Evolutionary conservation across 345 rosid species (phyloP).

Genomic region (Chamaenerion angustifolium): DNA sequence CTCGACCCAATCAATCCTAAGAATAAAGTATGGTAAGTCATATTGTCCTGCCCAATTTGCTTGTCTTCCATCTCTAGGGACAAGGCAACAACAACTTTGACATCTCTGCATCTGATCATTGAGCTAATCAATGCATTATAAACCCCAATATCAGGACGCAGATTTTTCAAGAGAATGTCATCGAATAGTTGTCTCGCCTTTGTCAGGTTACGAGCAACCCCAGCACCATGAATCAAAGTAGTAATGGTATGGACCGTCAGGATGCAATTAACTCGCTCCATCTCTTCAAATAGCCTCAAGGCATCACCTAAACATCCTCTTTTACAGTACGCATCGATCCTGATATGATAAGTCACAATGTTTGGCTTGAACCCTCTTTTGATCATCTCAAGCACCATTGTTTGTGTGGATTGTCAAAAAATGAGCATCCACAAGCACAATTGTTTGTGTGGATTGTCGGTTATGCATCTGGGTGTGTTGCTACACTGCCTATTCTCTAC

Average conservation of each 20-base stretch:
- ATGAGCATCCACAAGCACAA: slow-evolving; percentile 71
- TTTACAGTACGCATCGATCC: too few relatives aligned
- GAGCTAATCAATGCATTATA: slow-evolving; percentile 70
- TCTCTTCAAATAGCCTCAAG: too few relatives aligned
- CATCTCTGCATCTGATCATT: slow-evolving; percentile 31
- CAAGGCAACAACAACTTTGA: slow-evolving; percentile 36
- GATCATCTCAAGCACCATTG: too few relatives aligned
- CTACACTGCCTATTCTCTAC: slow-evolving; percentile 75
- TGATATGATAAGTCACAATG: too few relatives aligned
- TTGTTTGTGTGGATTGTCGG: slow-evolving; percentile 80
- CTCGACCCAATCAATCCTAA: slow-evolving; percentile 50
- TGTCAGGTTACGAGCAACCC: slow-evolving; percentile 32
- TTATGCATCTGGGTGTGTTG: slow-evolving; percentile 84
- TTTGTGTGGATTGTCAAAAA: slow-evolving; percentile 52
- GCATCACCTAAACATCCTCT: too few relatives aligned
- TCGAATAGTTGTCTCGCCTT: slow-evolving; percentile 69
- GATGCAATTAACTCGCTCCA: too few relatives aligned
- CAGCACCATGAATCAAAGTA: slow-evolving; percentile 85
- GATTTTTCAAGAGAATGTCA: slow-evolving; percentile 35
- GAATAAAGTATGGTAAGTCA: slow-evolving; percentile 59
- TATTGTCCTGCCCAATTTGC: slow-evolving; percentile 32
- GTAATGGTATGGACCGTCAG: too few relatives aligned
- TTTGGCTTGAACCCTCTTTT: too few relatives aligned
- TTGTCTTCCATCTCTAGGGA: slow-evolving; percentile 69
- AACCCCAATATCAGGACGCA: slow-evolving; percentile 46